These are phyloP conservation scores for Candida methanosorbosa DNA, from an alignment of 805 yeast genomes.

Conservation along the genomic window DNA sequence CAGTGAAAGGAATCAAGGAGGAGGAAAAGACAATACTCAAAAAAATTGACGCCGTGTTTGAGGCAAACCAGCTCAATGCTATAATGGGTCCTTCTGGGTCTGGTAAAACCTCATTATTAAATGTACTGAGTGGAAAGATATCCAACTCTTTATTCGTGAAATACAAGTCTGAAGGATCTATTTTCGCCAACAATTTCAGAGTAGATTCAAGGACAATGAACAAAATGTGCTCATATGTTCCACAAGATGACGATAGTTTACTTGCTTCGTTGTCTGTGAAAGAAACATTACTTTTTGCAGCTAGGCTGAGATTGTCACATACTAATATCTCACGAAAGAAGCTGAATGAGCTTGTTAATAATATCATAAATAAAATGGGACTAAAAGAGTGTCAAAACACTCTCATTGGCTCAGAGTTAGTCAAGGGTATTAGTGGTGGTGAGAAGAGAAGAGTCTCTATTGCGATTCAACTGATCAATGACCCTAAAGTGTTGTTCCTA, in stretches of 20 bases:
- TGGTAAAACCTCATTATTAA: conserved; percentile 65
- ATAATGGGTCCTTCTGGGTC: conserved; percentile 81
- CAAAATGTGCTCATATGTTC: conserved; percentile 61
- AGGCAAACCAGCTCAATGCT: conserved; percentile 52
- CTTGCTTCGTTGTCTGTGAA: conserved; percentile 65
- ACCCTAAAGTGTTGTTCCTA: conserved; percentile 60
- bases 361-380: conserved; percentile 59
- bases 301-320: conserved; percentile 51
- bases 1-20: conserved; percentile 1
- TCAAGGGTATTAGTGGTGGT: conserved; percentile 66
- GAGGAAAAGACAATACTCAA: conserved; percentile 29
- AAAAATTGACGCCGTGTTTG: conserved; percentile 41
- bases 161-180: conserved; percentile 30
- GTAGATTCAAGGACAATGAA: conserved; percentile 26
- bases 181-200: conserved; percentile 31
- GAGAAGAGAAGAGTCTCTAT: conserved; percentile 80
- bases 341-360: conserved; percentile 39
- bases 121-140: conserved; percentile 53
- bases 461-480: conserved; percentile 67
- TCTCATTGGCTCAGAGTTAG: conserved; percentile 49
- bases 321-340: conserved; percentile 26
- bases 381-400: conserved; percentile 71
- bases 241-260: conserved; percentile 72
- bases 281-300: conserved; percentile 70
- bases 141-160: conserved; percentile 20